These are phyloP conservation scores for Fusarium globosum DNA, from an alignment of 2,329 filamentous ascomycete genomes.

Conservation along the genomic window DNA sequence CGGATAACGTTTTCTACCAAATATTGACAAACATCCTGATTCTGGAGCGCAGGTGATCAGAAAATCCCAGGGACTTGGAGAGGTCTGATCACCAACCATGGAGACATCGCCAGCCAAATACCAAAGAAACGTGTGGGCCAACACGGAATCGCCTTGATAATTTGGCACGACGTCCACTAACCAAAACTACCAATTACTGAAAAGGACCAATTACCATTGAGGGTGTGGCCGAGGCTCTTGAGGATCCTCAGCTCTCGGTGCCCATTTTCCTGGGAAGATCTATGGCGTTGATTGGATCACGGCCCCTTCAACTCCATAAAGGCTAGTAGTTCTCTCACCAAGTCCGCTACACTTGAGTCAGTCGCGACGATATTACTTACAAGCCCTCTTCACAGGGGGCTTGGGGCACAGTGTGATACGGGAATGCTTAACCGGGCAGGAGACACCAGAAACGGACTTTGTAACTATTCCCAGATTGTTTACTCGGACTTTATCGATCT, in stretches of 20 bases:
- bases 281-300: slow-evolving; percentile 28
- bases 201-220: slow-evolving; percentile 11
- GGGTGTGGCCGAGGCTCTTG: slow-evolving; percentile 6
- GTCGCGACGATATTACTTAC: slow-evolving; percentile 11
- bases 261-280: slow-evolving; percentile 8
- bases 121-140: slow-evolving; percentile 5
- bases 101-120: not conserved
- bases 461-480: slow-evolving; percentile 2
- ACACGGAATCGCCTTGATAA: not conserved
- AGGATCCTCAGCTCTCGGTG: not conserved
- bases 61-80: not conserved
- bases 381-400: slow-evolving; percentile 1
- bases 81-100: slow-evolving; percentile 25
- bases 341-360: slow-evolving; percentile 33
- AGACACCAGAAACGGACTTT: not conserved
- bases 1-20: not conserved
- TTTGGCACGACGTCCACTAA: not conserved
- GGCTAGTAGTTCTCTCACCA: not conserved
- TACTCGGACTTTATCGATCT: slow-evolving; percentile 14
- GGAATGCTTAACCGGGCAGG: slow-evolving; percentile 16
- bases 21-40: not conserved
- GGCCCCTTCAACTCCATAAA: not conserved
- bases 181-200: slow-evolving; percentile 10
- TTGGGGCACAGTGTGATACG: not conserved
- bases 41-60: not conserved